Percentiles rank a stretch among this genome's conserved stretches.
phyloP scores from a whole-genome alignment of 2,329 filamentous ascomycete genomes.

The Fusarium drepaniforme region DNA sequence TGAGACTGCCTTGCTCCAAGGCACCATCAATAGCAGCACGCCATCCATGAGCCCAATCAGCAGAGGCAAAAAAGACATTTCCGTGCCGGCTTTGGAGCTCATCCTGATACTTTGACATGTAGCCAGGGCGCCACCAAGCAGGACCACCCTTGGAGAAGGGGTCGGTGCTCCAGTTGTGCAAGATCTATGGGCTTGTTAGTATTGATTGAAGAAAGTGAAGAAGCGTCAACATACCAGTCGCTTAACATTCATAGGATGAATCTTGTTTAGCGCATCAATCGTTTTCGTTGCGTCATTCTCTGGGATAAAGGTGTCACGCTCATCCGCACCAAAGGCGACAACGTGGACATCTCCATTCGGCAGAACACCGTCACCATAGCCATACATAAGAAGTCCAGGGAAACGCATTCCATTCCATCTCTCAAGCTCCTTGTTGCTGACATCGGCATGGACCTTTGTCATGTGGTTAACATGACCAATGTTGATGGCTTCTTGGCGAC shows the following conservation, averaged over 20 bases:
- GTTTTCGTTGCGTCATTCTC: slow-evolving; percentile 22
- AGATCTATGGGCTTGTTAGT: neutral
- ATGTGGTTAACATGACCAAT: slow-evolving; percentile 36
- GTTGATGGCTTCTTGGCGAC: slow-evolving; percentile 12
- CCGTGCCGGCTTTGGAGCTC: slow-evolving; percentile 44
- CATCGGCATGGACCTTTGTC: slow-evolving; percentile 35
- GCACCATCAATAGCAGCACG: slow-evolving; percentile 46
- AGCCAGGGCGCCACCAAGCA: slow-evolving; percentile 36
- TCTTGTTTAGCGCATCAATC: slow-evolving; percentile 13
- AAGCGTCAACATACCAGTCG: slow-evolving; percentile 4
- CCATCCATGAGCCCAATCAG: slow-evolving; percentile 47
- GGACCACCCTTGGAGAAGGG: slow-evolving; percentile 37
- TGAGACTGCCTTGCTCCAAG: slow-evolving; percentile 33
- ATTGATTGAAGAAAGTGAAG: too few relatives aligned
- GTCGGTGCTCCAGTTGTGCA: slow-evolving; percentile 44
- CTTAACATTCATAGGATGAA: slow-evolving; percentile 30
- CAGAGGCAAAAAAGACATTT: slow-evolving; percentile 42
- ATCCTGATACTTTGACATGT: slow-evolving; percentile 42
- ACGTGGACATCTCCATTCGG: slow-evolving; percentile 22
- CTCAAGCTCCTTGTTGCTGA: slow-evolving; percentile 30
- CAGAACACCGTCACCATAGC: slow-evolving; percentile 22
- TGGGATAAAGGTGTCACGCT: slow-evolving; percentile 12
- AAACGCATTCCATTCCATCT: slow-evolving; percentile 30
- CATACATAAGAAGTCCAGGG: slow-evolving; percentile 28
- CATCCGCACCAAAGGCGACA: slow-evolving; percentile 23